A percentile compares a stretch with the other conserved stretches of the same genome.
These are phyloP conservation scores for Lentinula sp. DNA, from an alignment of 768 basidiomycete species.

Conservation along the genomic window DNA sequence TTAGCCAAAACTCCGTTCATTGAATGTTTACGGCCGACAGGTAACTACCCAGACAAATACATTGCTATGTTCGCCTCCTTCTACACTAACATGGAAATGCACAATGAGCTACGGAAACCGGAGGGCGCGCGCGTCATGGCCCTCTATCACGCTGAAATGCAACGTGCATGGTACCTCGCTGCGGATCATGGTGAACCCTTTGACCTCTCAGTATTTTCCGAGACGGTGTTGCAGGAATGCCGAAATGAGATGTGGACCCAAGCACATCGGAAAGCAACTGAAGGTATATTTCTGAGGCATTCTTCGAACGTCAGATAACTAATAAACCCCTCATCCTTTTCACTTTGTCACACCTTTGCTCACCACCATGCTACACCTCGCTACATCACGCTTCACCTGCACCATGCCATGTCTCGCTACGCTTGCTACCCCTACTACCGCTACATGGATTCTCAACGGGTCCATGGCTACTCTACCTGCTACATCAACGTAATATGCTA, in stretches of 20 bases:
- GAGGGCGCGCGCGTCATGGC: neutral
- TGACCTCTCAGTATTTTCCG: neutral
- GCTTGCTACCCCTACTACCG: neutral
- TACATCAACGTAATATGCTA: neutral
- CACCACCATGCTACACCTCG: neutral
- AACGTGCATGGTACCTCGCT: neutral
- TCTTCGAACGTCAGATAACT: neutral
- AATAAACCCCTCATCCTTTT: neutral
- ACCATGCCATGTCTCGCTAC: neutral
- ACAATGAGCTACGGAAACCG: neutral
- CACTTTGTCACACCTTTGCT: neutral
- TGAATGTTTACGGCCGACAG: too few species aligned
- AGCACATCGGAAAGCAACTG: neutral
- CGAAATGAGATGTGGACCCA: neutral
- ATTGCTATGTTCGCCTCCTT: too few species aligned
- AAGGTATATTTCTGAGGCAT: neutral
- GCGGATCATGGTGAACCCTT: neutral
- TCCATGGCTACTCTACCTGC: neutral
- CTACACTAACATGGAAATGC: neutral
- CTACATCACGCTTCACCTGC: neutral
- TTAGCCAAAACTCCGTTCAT: neutral
- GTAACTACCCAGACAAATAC: too few species aligned
- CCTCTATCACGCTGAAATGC: conserved; percentile 1
- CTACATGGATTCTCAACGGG: neutral
- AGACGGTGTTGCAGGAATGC: neutral